A percentile compares a stretch with the other conserved stretches of the same genome.
phyloP scores from a whole-genome alignment of 257 asterid genomes.

The Gardenia jasminoides region DNA sequence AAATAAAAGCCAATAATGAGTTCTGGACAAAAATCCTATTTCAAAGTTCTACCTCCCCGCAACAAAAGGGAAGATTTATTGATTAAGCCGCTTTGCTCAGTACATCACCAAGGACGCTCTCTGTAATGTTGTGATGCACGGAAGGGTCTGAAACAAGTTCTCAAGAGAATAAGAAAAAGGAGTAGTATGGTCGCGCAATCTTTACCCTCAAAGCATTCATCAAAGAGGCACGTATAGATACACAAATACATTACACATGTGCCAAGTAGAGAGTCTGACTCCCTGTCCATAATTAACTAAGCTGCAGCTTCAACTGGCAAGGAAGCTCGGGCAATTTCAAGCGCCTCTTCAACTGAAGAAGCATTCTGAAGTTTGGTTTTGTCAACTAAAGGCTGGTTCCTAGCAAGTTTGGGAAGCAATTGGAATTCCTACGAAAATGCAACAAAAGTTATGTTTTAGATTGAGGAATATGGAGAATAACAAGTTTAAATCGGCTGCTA shows the following conservation, averaged over 20 bases:
- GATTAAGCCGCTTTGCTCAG: neutral
- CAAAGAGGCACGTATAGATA: neutral
- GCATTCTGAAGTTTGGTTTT: conserved; percentile 69
- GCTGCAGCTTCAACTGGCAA: conserved; percentile 33
- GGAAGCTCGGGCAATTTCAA: conserved; percentile 67
- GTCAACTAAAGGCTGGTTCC: conserved; percentile 71
- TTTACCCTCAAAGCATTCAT: neutral
- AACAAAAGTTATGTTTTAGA: neutral
- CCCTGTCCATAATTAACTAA: conserved; percentile 20
- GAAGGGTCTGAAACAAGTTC: neutral
- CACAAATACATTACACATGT: neutral
- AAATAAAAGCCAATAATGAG: neutral
- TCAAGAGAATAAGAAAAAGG: neutral
- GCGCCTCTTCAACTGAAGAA: conserved; percentile 84
- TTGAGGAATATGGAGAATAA: neutral
- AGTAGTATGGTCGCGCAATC: neutral
- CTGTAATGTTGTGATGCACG: neutral
- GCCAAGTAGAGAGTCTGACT: neutral
- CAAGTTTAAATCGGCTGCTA: neutral
- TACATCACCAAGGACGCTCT: neutral
- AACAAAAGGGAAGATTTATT: neutral
- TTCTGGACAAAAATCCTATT: too few species aligned
- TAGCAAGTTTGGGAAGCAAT: conserved; percentile 84
- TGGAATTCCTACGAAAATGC: conserved; percentile 58
- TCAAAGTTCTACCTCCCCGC: neutral